Evolutionary conservation across 1,139 yeast genomes (phyloP).

Genomic region (Diutina sp.): DNA sequence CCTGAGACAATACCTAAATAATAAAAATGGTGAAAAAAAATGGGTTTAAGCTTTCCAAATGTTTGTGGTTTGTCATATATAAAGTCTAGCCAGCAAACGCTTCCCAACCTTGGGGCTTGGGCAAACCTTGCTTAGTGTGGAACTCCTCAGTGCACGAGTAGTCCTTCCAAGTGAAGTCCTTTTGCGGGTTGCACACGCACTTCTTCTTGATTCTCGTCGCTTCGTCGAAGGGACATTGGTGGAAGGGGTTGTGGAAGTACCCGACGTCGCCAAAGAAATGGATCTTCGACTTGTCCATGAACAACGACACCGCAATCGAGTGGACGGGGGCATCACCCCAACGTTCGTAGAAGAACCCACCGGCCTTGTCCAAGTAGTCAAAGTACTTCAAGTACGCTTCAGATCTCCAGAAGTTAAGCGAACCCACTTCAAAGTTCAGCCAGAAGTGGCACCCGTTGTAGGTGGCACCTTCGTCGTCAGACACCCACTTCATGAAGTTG

Average conservation of each 20-base stretch:
- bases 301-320: slow-evolving; percentile 1
- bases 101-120: slow-evolving; percentile 32
- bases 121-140: slow-evolving; percentile 29
- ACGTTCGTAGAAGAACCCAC: slow-evolving; percentile 3
- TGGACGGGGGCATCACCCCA: slow-evolving; percentile 3
- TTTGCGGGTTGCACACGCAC: slow-evolving; percentile 37
- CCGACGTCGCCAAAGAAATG: slow-evolving; percentile 2
- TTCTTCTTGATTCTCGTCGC: slow-evolving; percentile 28
- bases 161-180: slow-evolving; percentile 41
- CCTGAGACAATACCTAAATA: neutral
- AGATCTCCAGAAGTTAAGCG: slow-evolving; percentile 1
- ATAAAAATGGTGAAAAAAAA: no score
- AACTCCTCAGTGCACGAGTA: slow-evolving; percentile 42
- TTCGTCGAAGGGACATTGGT: slow-evolving; percentile 16
- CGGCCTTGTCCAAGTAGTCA: slow-evolving; percentile 2
- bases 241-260: slow-evolving; percentile 2
- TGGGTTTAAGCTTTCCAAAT: no score
- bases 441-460: slow-evolving; percentile 2
- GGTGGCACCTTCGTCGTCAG: neutral
- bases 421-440: slow-evolving; percentile 1
- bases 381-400: slow-evolving; percentile 2
- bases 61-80: neutral
- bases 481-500: slow-evolving; percentile 1
- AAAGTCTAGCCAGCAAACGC: slow-evolving; percentile 4
- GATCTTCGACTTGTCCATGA: slow-evolving; percentile 2